Evolutionary conservation across 805 yeast genomes (phyloP).

Genomic region (Wickerhamomyces hampshirensis): DNA sequence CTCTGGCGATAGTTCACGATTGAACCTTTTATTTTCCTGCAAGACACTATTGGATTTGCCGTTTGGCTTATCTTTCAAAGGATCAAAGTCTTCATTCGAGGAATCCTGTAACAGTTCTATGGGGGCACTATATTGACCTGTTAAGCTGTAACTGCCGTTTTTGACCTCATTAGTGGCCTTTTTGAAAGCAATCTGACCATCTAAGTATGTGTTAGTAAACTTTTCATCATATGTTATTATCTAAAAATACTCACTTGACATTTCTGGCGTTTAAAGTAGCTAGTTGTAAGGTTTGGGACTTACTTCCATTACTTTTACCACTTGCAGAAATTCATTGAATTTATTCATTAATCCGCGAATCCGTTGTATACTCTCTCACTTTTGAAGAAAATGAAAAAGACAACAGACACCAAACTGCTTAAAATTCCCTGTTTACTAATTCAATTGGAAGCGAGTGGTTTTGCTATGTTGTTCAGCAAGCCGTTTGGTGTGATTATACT

Average conservation of each 20-base stretch:
- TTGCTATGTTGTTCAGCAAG: no score
- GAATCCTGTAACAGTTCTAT: slow-evolving; percentile 25
- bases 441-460: no score
- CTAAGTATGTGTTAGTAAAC: slow-evolving; percentile 4
- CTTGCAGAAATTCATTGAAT: no score
- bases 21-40: slow-evolving; percentile 32
- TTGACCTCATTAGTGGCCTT: slow-evolving; percentile 4
- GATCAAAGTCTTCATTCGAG: slow-evolving; percentile 26
- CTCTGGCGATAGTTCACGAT: slow-evolving; percentile 26
- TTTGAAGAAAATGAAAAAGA: neutral
- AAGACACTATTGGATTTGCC: no score
- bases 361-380: no score
- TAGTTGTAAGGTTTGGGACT: neutral
- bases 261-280: neutral
- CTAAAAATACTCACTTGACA: slow-evolving; percentile 10
- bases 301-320: no score
- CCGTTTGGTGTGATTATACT: no score
- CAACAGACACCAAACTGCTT: no score
- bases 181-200: slow-evolving; percentile 8
- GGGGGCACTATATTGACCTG: slow-evolving; percentile 38
- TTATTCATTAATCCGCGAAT: no score
- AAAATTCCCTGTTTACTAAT: no score
- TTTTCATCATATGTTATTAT: neutral
- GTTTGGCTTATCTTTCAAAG: slow-evolving; percentile 22
- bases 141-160: slow-evolving; percentile 21